Conservation (phyloP, 2,329 filamentous ascomycete species). For the Gaeumannomyces tritici region DNA sequence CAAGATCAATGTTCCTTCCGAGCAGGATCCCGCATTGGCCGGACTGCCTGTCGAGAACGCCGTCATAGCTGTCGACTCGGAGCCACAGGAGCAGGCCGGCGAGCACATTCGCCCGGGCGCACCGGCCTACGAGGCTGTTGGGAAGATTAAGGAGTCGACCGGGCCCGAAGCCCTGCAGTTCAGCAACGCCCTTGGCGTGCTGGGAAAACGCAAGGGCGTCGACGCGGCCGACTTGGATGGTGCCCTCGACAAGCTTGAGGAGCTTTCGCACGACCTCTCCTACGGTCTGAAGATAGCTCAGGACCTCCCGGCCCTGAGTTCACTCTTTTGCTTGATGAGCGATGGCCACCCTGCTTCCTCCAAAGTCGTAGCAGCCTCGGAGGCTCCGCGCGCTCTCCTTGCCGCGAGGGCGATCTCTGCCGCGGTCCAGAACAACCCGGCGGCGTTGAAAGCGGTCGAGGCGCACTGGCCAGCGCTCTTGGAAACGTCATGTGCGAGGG, state of each 20-base stretch:
- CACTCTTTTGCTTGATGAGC: slow-evolving; percentile 48
- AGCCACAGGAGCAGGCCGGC: slow-evolving; percentile 18
- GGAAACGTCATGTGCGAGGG: slow-evolving; percentile 23
- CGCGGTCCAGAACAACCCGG: slow-evolving; percentile 56
- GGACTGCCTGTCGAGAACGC: slow-evolving; percentile 43
- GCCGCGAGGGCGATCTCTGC: slow-evolving; percentile 49
- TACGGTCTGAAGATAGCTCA: slow-evolving; percentile 56
- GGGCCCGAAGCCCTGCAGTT: slow-evolving; percentile 30
- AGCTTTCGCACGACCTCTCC: slow-evolving; percentile 60
- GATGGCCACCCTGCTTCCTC: not conserved
- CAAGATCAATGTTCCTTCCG: slow-evolving; percentile 52
- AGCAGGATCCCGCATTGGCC: slow-evolving; percentile 34
- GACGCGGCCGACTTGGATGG: slow-evolving; percentile 28
- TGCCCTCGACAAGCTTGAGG: slow-evolving; percentile 48
- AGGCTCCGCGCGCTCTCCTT: slow-evolving; percentile 28
- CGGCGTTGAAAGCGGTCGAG: slow-evolving; percentile 43
- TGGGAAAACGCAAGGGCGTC: slow-evolving; percentile 28
- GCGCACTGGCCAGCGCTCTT: slow-evolving; percentile 35
- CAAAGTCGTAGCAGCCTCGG: slow-evolving; percentile 11
- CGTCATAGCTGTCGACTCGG: slow-evolving; percentile 44
- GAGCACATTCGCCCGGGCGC: slow-evolving; percentile 34
- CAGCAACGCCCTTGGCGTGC: slow-evolving; percentile 33
- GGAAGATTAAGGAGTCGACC: slow-evolving; percentile 45
- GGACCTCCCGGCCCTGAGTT: slow-evolving; percentile 39
- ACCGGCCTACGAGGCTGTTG: slow-evolving; percentile 46